Conservation (phyloP, 371 early-diverging fungal genomes). For the Nematocida sp. region DNA sequence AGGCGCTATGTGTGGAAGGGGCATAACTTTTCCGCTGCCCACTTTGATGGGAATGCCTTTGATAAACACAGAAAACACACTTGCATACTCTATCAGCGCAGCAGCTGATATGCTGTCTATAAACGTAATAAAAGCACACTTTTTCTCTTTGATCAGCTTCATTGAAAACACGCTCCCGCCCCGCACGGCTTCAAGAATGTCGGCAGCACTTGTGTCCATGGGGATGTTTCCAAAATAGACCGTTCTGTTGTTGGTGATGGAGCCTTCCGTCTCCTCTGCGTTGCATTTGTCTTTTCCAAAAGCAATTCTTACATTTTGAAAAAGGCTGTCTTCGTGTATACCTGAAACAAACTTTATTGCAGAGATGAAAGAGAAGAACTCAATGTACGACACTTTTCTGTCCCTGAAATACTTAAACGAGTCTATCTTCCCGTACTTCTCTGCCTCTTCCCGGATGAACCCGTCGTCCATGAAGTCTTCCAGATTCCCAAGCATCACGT, state of each 20-base stretch:
- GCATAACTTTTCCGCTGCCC: constrained; percentile 34
- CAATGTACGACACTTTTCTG: constrained; percentile 14
- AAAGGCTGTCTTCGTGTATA: constrained; percentile 34
- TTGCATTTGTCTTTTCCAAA: constrained; percentile 42
- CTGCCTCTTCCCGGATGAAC: constrained; percentile 43
- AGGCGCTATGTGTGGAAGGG: constrained; percentile 2
- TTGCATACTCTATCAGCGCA: constrained; percentile 37
- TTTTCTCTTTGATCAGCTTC: constrained; percentile 37
- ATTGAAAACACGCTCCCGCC: constrained; percentile 22
- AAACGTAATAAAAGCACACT: constrained; percentile 43
- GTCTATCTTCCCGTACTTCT: constrained; percentile 45
- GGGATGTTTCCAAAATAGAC: constrained; percentile 43
- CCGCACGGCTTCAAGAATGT: constrained; percentile 22
- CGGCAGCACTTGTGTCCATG: constrained; percentile 15
- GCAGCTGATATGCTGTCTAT: constrained; percentile 41
- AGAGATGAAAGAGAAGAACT: constrained; percentile 27
- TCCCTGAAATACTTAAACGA: constrained; percentile 32
- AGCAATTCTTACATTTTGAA: constrained; percentile 8
- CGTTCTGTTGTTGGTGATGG: constrained; percentile 23
- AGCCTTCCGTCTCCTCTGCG: background rate
- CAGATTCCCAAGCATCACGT: constrained; percentile 20
- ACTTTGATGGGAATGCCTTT: constrained; percentile 27
- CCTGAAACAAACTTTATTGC: constrained; percentile 32
- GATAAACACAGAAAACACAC: background rate
- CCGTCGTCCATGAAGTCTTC: constrained; percentile 47